Evolutionary conservation across 2,329 filamentous ascomycete genomes (phyloP).

Genomic region (Calonectria fujianensis): DNA sequence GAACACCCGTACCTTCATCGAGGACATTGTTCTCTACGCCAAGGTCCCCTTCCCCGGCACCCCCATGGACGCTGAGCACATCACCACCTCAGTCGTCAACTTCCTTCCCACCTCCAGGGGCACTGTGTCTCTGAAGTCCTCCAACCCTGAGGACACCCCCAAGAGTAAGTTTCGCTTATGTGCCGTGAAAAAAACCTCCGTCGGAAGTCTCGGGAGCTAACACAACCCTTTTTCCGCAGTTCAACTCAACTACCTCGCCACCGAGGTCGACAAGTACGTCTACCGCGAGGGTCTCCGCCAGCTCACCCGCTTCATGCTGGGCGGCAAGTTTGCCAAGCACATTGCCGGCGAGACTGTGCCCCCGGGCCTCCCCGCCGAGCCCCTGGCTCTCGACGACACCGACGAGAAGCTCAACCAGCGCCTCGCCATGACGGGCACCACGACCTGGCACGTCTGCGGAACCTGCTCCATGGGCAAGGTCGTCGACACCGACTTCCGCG

Average conservation of each 20-base stretch:
- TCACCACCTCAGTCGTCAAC: constrained; percentile 49
- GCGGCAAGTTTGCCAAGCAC: constrained; percentile 44
- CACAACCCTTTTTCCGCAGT: constrained; percentile 36
- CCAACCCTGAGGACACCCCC: constrained; percentile 46
- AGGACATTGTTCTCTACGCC: constrained; percentile 50
- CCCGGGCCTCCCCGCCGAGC: constrained; percentile 41
- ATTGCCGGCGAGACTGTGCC: constrained; percentile 51
- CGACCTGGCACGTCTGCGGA: constrained; percentile 72
- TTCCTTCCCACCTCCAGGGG: constrained; percentile 54
- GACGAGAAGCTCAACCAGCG: constrained; percentile 51
- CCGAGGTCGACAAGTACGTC: constrained; percentile 52
- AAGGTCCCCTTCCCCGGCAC: constrained; percentile 52
- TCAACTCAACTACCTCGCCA: constrained; percentile 50
- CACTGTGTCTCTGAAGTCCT: constrained; percentile 47
- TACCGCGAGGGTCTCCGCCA: constrained; percentile 50
- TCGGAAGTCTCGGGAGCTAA: constrained; percentile 20
- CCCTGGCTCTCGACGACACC: constrained; percentile 42
- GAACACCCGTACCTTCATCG: constrained; percentile 49
- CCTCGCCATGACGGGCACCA: constrained; percentile 56
- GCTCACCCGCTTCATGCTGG: constrained; percentile 51
- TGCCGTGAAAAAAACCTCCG: no score
- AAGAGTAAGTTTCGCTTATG: constrained; percentile 44
- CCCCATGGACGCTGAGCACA: constrained; percentile 48
- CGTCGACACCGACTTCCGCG: constrained; percentile 73
- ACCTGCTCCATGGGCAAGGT: constrained; percentile 74